Base-by-base conservation (phyloP, 306 rosid genomes). In the Morella rubra region DNA sequence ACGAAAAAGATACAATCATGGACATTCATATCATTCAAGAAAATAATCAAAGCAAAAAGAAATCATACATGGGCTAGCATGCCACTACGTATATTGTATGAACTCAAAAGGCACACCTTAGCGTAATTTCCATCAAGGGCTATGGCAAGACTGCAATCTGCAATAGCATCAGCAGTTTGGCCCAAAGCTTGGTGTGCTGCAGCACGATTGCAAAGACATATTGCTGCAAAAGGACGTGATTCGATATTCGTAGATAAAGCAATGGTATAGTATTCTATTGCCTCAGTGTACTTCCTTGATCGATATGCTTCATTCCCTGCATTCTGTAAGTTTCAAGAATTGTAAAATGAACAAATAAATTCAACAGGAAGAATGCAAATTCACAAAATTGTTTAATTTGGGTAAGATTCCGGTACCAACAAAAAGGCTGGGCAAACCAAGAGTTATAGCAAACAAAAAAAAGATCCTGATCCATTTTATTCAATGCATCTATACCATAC, bases 181-280 rank as follows among this genome's bases (percentile, higher is more conserved):
- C 93, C 96, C 83, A 87, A 83, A 18, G 97, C 91, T 85, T 92
- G 98, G 89, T 92, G 77, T 49, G 97, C 93, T 10, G 98, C 98
- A 83, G 93, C 97, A 53, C 98, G 98, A 77, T 95, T 95, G 86
- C 97, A 88, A 74, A 90, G 88, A 89, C 96, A 92, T 69, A 95
- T 79, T 55, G 98, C 97, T 9, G 88, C 85, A 85, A 95, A 95
- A 72, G 91, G 91, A 13, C 97, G 91, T 8, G 97, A 92, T 55
- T 86, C 90, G 41, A 88, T 44, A 81, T 86, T 85, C 79, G 84
- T 79, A 76, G 96, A 95, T 75, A 92, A 79, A 77, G 98, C 97
- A 79, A 60, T 81, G 56, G 97, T 90, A 84, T 92, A 95, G 77
- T 88, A 85, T 67, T 90, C 97, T 69, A 87, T 80, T 19, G 97